Evolutionary conservation across 495 filamentous ascomycete genomes (phyloP), one percentile per base, ranked within the genome.

Genomic region (Trichoderma orchidacearum): DNA sequence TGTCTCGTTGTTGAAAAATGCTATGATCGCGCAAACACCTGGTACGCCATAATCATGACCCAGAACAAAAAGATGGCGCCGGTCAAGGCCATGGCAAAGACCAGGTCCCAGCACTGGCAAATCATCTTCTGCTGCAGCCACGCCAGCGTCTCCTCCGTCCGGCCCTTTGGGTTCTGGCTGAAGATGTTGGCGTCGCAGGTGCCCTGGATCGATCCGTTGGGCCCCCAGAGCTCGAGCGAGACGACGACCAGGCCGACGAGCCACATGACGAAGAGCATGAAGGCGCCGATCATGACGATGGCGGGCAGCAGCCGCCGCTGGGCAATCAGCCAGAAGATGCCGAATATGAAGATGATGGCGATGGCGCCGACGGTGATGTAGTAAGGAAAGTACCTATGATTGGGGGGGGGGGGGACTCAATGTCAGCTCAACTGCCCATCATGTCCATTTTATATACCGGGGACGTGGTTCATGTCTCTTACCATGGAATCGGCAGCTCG

Each of bases 211-310:
- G 83, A 86, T 11, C 82, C 84, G 3, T 71, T 66, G 5, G 87
- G 82, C 2, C 88, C 87, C 76, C 91, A 99, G 17, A 99, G 79
- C 71, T 96, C 87, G 59, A 99, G 83, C 29, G 81, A 79, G 4
- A 89, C 86, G 63, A 95, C 91, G 64, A 99, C 83, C n/a, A 95
- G 72, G 1, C 92, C 92, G 6, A 91, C 89, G 50, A 96, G 75
- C 84, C 84, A 99, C 31, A 99, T 78, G 0, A 94, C 83, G 65
- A 96, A 93, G 56, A 96, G 83, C 62, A 99, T 86, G 75, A 99
- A 97, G 66, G 86, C 85, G 60, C 85, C 85, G 51, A 97, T 76
- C 64, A 97, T 83, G 60, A 99, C 87, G 64, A 96, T 85, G 48
- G 86, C 85, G 0, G 93, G 93, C 11, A 99, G 80, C 11, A 99